These are phyloP conservation scores for Sideroxylon spinosum DNA, from an alignment of 179 eudicot species.

Conservation along the genomic window DNA sequence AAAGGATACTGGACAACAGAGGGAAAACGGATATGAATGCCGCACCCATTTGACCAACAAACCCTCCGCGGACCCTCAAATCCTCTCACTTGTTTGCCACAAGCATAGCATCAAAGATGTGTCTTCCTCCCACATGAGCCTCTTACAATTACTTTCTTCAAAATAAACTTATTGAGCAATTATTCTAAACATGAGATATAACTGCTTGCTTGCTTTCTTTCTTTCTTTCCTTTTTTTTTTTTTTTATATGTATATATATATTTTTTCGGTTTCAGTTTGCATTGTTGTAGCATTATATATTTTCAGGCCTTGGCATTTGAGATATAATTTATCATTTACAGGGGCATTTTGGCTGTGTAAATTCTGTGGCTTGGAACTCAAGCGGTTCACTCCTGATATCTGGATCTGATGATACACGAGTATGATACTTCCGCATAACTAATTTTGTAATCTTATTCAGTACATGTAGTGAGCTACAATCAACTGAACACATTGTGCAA, in stretches of 20 bases:
- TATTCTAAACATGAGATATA: no score
- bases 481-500: not conserved
- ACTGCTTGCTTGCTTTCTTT: no score
- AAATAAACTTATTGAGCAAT: no score
- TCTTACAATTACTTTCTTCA: not conserved
- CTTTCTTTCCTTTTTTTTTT: not conserved
- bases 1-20: no score
- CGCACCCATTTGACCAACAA: no score
- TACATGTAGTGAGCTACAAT: not conserved
- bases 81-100: no score
- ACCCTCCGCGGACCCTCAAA: not conserved
- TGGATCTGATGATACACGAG: conserved; percentile 92
- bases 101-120: not conserved
- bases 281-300: not conserved
- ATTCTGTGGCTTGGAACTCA: conserved; percentile 90
- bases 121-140: not conserved
- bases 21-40: no score
- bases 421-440: conserved; percentile 25
- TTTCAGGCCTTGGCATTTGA: not conserved
- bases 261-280: not conserved
- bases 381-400: conserved; percentile 81
- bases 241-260: not conserved
- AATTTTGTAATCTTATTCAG: conserved; percentile 2
- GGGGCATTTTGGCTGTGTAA: conserved; percentile 94
- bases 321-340: conserved; percentile 22